Conservation (phyloP, 352 stramenopile genomes). For the Globisporangium uncinulatum region DNA sequence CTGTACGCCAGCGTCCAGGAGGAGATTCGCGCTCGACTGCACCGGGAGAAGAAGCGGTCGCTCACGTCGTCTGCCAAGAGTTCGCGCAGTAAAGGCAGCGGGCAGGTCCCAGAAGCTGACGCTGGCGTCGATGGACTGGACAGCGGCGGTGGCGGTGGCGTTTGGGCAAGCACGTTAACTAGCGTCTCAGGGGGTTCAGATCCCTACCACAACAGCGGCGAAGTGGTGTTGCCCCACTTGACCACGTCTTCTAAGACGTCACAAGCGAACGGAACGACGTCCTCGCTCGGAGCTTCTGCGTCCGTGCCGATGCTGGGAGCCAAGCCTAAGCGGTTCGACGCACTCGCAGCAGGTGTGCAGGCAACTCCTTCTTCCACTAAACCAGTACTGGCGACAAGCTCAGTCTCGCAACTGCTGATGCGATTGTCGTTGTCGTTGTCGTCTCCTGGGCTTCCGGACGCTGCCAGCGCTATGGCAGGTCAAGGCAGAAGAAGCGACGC, state of each 20-base stretch:
- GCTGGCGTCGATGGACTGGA: background rate
- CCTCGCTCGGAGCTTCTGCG: background rate
- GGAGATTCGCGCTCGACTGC: conserved; percentile 15
- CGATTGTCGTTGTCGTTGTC: background rate
- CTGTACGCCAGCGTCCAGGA: conserved; percentile 20
- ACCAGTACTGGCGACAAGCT: background rate
- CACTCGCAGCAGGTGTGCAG: background rate
- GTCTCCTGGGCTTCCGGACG: background rate
- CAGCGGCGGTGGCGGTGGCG: background rate
- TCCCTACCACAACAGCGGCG: background rate
- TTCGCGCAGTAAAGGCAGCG: background rate
- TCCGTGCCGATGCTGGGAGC: conserved; percentile 5
- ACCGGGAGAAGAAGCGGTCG: conserved; percentile 6
- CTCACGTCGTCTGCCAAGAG: background rate
- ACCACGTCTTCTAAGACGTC: background rate
- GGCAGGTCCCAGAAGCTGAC: background rate
- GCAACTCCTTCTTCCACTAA: background rate
- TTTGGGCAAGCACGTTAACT: no score
- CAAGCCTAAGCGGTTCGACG: background rate
- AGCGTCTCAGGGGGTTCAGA: background rate
- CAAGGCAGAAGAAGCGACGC: background rate
- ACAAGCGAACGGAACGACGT: background rate
- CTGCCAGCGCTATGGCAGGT: background rate
- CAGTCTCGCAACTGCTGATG: background rate
- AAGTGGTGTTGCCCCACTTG: no score